Base-by-base conservation (phyloP, 345 rosid genomes). In the Moricandia arvensis region DNA sequence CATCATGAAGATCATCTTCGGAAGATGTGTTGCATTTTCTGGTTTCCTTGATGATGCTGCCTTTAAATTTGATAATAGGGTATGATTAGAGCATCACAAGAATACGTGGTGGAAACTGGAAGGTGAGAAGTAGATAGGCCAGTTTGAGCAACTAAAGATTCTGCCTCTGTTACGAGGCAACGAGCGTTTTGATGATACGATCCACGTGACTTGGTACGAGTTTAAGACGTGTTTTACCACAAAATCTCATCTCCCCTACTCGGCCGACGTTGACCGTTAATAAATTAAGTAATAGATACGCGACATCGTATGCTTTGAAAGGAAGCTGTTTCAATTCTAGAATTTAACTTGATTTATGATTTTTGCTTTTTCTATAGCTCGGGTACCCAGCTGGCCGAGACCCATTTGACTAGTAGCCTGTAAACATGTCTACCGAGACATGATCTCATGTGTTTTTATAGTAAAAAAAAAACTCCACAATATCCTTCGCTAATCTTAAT, bases 191-290 rank as follows among this genome's bases (percentile, higher is more conserved):
- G 34, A 18, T 55, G 27, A 30, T 69, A 62, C n/a, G n/a, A n/a
- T n/a, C n/a, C n/a, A n/a, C n/a, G n/a, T n/a, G n/a, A n/a, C 71
- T 38, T 69, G 66, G 71, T 54, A 12, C 24, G 63, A 75, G 57
- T 21, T 61, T 61, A 34, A 63, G 75, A 70, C 66, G 80, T 76
- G 75, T 51, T 57, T 76, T 54, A 63, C 74, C 74, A 68, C 79
- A 75, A 16, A 67, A 68, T 60, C 63, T 68, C 74, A 51, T 75
- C 68, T 67, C 24, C 67, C 61, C 38, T 66, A 67, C 79, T 24
- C 67, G 6, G 9, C 2, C 31, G 54, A 59, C 55, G 67, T 67
- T 75, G 73, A 66, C 72, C 60, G 30, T 75, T 59, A 66, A 55
- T 15, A 55, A 21, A 55, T 54, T 10, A 60, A 37, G 65, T 69